A percentile compares a stretch with the other conserved stretches of the same genome.
Evolutionary conservation across 495 filamentous ascomycete genomes (phyloP).

Genomic region (Hypomontagnella monticulosa): DNA sequence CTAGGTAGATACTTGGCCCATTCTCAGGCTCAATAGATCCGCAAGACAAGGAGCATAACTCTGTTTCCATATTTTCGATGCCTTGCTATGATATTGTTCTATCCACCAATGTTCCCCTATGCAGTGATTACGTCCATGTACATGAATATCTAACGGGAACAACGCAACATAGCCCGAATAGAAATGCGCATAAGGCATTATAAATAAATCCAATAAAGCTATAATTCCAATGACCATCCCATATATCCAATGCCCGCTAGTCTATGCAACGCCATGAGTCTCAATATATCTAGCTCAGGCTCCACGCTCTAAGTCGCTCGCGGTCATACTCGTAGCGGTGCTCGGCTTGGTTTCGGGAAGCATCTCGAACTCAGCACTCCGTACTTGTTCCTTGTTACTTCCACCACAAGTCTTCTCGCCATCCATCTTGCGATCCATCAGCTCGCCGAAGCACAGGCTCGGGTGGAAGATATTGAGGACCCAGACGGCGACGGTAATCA

Average conservation of each 20-base stretch:
- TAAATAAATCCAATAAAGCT: not conserved
- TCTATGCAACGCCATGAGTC: constrained; percentile 6
- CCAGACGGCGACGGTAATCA: constrained; percentile 69
- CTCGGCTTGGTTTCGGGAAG: constrained; percentile 19
- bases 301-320: constrained; percentile 22
- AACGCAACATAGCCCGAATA: too few species aligned
- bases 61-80: too few species aligned
- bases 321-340: constrained; percentile 13
- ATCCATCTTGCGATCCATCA: constrained; percentile 22
- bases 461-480: constrained; percentile 70
- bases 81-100: too few species aligned
- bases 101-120: too few species aligned
- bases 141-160: too few species aligned
- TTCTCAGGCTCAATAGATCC: too few species aligned
- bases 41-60: too few species aligned
- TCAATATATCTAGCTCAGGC: not conserved
- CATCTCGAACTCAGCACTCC: constrained; percentile 14
- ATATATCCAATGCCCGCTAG: not conserved
- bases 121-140: too few species aligned
- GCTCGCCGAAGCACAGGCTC: constrained; percentile 57
- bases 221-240: not conserved
- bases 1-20: too few species aligned
- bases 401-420: not conserved
- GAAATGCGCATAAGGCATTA: too few species aligned
- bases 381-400: not conserved